Base-by-base conservation (phyloP, 352 stramenopile genomes). In the Pythium aristosporum region DNA sequence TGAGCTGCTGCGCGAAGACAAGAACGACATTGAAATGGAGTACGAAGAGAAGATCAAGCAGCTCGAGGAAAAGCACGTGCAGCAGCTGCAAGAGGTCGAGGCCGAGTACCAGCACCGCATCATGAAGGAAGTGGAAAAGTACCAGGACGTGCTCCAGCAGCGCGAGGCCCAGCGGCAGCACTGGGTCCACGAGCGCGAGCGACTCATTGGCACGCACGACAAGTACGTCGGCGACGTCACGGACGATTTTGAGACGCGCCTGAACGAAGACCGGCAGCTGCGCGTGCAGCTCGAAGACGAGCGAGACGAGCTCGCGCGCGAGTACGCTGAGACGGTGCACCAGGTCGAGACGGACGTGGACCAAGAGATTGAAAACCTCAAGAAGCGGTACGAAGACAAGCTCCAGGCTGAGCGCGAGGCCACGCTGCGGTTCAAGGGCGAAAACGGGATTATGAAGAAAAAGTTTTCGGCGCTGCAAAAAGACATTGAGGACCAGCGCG, bases 381-480 rank as follows among this genome's bases (percentile, higher is more conserved):
- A 96, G 39, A 85, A 79, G 46, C 91, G 84, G 54, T 98, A 97
- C 61, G 92, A 98, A 63, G 70, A 85, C 8, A 96, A 98, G 67
- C 72, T 98, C 28, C 75, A 88, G 20, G 85, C 88, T 21, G 89
- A 98, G 50, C 78, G 89, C 0, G 89, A 98, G 67, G 88, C 90
- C 4, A 98, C 91, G n/a, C 70, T 98, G 50, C 88, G 91, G 2
- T 87, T 96, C 20, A 98, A 98, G 69, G 91, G 92, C 15, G 94
- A 98, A 66, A 98, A 98, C 57, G 94, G 92, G 7, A 98, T 98
- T 68, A 98, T 98, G 91, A 97, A 96, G 68, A 98, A 98, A 69
- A 98, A 98, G 67, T 98, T 98, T 51, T 94, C 82, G 7, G 85
- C 96, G 12, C 63, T 98, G 28, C 84, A 95, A 47, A 97, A 98